Conservation (phyloP, 73 alveolate species). For the Effrenium voratum region DNA sequence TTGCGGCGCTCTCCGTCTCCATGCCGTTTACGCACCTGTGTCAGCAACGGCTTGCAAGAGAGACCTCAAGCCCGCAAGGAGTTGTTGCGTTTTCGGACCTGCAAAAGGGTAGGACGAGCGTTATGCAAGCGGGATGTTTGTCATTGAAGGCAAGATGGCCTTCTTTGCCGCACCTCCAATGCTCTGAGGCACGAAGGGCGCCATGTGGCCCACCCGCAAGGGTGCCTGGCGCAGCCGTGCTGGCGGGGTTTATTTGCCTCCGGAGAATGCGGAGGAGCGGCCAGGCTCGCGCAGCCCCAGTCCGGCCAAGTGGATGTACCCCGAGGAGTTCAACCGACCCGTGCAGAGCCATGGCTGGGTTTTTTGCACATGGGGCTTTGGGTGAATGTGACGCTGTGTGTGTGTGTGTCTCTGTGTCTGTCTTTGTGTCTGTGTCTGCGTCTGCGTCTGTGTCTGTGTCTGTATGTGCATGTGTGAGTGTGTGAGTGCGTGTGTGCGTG, state of each 20-base stretch:
- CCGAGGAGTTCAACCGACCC: slow-evolving; percentile 55
- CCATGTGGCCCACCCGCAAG: slow-evolving; percentile 91
- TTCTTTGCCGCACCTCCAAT: too few relatives aligned
- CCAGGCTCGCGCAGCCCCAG: slow-evolving; percentile 62
- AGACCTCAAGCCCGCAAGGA: not conserved
- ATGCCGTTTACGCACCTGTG: slow-evolving; percentile 33
- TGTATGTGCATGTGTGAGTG: too few relatives aligned
- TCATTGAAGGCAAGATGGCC: not conserved
- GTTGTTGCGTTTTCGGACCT: too few relatives aligned
- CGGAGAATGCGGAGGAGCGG: not conserved
- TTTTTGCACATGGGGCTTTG: too few relatives aligned
- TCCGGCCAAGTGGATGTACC: slow-evolving; percentile 82
- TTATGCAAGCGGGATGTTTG: not conserved
- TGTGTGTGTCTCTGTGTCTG: too few relatives aligned
- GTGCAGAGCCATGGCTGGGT: slow-evolving; percentile 34
- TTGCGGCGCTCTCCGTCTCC: slow-evolving; percentile 84
- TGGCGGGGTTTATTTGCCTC: slow-evolving; percentile 43
- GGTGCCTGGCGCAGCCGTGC: slow-evolving; percentile 92
- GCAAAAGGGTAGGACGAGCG: too few relatives aligned
- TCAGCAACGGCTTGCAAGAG: not conserved
- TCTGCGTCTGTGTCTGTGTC: too few relatives aligned
- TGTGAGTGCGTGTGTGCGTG: too few relatives aligned
- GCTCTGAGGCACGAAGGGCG: slow-evolving; percentile 60
- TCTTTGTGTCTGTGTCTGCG: too few relatives aligned
- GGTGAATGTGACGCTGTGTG: too few relatives aligned